Evolutionary conservation across 2,329 filamentous ascomycete species (phyloP).

Genomic region (Calonectria pteridis): DNA sequence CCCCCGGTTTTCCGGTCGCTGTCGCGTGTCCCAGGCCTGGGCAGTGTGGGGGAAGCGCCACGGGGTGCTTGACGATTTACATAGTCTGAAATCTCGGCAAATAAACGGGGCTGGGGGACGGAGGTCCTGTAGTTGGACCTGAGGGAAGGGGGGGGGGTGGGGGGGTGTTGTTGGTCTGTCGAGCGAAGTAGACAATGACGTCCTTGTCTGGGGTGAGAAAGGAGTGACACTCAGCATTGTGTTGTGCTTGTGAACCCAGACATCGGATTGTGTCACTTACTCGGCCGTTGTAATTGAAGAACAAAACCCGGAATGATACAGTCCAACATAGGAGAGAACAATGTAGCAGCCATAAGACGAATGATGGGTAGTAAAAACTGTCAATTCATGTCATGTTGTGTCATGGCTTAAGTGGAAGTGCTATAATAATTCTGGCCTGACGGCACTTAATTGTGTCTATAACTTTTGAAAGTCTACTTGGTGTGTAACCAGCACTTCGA

Average conservation of each 20-base stretch:
- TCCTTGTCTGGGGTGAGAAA: background rate
- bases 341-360: background rate
- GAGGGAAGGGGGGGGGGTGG: too few relatives aligned
- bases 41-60: conserved; percentile 11
- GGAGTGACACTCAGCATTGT: background rate
- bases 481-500: background rate
- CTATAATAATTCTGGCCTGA: background rate
- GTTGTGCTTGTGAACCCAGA: background rate
- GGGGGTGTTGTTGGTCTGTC: too few relatives aligned
- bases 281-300: background rate
- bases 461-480: background rate
- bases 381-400: background rate
- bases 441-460: background rate
- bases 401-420: background rate
- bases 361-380: background rate
- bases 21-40: conserved; percentile 8
- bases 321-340: background rate
- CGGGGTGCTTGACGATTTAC: background rate
- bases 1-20: conserved; percentile 6
- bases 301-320: background rate
- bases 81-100: conserved; percentile 8
- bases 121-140: background rate
- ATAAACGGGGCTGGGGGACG: background rate
- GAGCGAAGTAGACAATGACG: background rate
- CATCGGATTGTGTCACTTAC: background rate